A percentile compares a stretch with the other conserved stretches of the same genome.
These are phyloP conservation scores for Colletotrichum truncatum DNA, from an alignment of 2,329 filamentous ascomycete species.

Conservation along the genomic window DNA sequence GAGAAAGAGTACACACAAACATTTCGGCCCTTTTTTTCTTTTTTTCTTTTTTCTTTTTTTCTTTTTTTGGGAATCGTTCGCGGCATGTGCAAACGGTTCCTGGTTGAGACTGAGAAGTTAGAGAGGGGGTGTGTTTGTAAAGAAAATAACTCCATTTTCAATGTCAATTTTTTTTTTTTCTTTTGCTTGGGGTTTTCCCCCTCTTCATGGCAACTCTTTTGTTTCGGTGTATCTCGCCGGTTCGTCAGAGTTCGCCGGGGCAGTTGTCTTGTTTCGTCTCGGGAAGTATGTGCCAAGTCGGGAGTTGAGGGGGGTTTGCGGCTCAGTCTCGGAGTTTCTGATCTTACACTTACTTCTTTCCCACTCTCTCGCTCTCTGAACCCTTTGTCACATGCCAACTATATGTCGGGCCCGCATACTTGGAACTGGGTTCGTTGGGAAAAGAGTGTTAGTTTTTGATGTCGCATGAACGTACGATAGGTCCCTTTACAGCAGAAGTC, in stretches of 20 bases:
- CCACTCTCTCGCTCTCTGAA: not conserved
- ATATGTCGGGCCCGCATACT: not conserved
- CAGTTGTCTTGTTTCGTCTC: conserved; percentile 26
- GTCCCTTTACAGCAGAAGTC: not conserved
- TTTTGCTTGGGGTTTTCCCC: no score
- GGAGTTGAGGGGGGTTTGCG: conserved; percentile 5
- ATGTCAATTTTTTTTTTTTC: not conserved
- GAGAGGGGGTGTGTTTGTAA: not conserved
- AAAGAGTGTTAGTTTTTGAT: conserved; percentile 3
- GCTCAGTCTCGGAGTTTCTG: not conserved
- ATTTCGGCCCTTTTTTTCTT: conserved; percentile 1
- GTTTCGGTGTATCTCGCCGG: not conserved
- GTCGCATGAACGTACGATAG: not conserved
- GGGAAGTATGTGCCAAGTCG: conserved; percentile 19
- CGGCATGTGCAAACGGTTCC: not conserved
- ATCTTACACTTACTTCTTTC: not conserved
- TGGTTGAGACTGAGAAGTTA: not conserved
- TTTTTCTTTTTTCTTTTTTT: no score
- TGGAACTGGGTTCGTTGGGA: conserved; percentile 3
- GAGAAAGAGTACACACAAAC: not conserved
- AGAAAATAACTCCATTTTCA: not conserved
- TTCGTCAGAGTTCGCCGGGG: conserved; percentile 17
- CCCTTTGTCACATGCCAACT: conserved; percentile 20
- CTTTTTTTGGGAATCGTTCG: no score
- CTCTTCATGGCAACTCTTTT: no score